Conservation (phyloP, 1,284 basidiomycete genomes). For the Cryptococcus neoformans region DNA sequence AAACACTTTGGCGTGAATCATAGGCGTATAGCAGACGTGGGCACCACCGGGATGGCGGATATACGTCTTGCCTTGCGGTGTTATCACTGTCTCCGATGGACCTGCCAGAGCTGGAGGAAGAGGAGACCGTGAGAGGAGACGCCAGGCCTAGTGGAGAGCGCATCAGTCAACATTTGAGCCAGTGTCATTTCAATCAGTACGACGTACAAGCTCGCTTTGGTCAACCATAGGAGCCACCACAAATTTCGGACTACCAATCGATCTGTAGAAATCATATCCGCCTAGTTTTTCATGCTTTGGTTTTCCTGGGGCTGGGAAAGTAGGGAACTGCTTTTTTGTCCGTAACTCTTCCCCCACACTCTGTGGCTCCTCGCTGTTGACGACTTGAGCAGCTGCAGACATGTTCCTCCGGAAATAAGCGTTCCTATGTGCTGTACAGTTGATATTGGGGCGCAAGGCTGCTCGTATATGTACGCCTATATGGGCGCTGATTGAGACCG, state of each 20-base stretch:
- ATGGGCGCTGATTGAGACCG: neutral
- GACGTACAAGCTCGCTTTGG: conserved; percentile 84
- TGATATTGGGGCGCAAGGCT: neutral
- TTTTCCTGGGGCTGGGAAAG: no score
- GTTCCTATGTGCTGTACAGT: neutral
- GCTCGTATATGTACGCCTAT: neutral
- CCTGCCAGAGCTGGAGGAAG: conserved; percentile 51
- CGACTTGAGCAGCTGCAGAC: neutral
- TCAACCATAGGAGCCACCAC: conserved; percentile 98
- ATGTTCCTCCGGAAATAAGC: neutral
- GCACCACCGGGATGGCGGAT: conserved; percentile 43
- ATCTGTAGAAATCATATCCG: conserved; percentile 81
- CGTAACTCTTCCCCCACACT: neutral
- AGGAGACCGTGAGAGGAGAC: conserved; percentile 80
- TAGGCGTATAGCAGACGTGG: conserved; percentile 87
- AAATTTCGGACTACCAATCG: conserved; percentile 75
- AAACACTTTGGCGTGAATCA: conserved; percentile 95
- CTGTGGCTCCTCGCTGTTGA: neutral
- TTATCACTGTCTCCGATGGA: conserved; percentile 19
- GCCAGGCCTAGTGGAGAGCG: conserved; percentile 66
- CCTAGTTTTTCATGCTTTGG: conserved; percentile 55
- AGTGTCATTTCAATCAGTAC: neutral
- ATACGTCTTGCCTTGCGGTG: conserved; percentile 15
- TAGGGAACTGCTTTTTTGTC: no score
- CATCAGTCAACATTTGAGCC: neutral